phyloP scores from a whole-genome alignment of 192 early-diverging fungal genomes.

The Gryganskiella cystojenkinii region DNA sequence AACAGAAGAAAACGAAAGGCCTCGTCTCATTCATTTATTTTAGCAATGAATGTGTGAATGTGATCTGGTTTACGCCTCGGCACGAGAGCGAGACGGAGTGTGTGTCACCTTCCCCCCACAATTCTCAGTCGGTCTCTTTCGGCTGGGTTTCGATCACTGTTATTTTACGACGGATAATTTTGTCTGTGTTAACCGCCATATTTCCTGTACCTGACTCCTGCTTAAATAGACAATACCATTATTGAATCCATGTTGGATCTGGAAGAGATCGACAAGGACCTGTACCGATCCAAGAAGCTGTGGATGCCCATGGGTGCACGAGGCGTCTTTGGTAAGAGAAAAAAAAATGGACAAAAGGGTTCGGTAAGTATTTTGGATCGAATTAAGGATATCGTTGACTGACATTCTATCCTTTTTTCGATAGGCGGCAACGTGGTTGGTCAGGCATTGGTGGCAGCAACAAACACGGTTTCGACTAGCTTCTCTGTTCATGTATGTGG shows the following conservation, averaged over 20 bases:
- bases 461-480: conserved; percentile 73
- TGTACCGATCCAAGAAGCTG: conserved; percentile 77
- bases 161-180: neutral
- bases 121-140: neutral
- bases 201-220: neutral
- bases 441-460: conserved; percentile 82
- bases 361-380: too few relatives aligned
- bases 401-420: too few relatives aligned
- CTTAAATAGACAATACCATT: conserved; percentile 18
- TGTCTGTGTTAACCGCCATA: neutral
- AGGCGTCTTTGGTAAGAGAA: conserved; percentile 81
- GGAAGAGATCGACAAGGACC: conserved; percentile 75
- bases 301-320: conserved; percentile 87
- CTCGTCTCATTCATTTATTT: too few relatives aligned
- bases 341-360: neutral
- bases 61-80: too few relatives aligned
- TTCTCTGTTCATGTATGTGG: conserved; percentile 71
- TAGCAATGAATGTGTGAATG: too few relatives aligned
- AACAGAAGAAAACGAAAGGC: neutral
- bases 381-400: too few relatives aligned
- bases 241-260: conserved; percentile 59
- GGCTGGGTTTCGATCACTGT: conserved; percentile 11
- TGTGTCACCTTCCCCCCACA: neutral
- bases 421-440: conserved; percentile 71
- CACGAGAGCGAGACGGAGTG: too few relatives aligned